Base-by-base conservation (phyloP, 345 rosid species). In the Eucalyptus shirleyi region DNA sequence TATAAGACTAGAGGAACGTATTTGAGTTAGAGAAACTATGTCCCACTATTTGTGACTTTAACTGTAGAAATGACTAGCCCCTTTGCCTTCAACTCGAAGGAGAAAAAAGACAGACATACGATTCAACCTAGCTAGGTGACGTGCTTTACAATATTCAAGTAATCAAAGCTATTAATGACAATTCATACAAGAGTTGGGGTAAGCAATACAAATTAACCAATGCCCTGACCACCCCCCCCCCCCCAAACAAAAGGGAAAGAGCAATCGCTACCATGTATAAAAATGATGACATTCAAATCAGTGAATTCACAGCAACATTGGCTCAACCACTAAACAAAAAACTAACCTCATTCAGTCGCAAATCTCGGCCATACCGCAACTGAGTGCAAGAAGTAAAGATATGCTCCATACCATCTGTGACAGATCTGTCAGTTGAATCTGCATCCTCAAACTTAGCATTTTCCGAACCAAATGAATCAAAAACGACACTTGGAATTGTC, bases 321-420 rank as follows among this genome's bases (percentile, higher is more conserved):
- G 47, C 9, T 40, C 30, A 40, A 40, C 7, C 85, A 88, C 9
- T 82, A 87, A 47, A 28, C 87, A 86, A 50, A 86, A 67, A 85
- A 87, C 91, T 85, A 88, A 97, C 99, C 99, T 98, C 99, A 94
- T 98, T 98, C 93, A 97, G 93, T 86, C 99, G 95, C 91, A 97
- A 93, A 95, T 98, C 99, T 50, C 98, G 95, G 87, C 99, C 99
- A 93, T 94, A 98, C 42, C 95, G 96, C 94, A 97, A 91, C 92
- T 95, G 97, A 81, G 95, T 96, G 92, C 94, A 93, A 87, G 96
- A 97, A 93, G 94, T 95, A 90, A 97, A 98, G 90, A 98, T 97
- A 93, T 98, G 98, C 92, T 98, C 99, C 99, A 98, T 98, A 50
- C 99, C 99, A 96, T 98, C 99, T 59, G 94, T 93, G 91, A 92